Evolutionary conservation across 2,329 filamentous ascomycete species (phyloP), one percentile per base, ranked within the genome.

Genomic region (Elsinoe perseae): DNA sequence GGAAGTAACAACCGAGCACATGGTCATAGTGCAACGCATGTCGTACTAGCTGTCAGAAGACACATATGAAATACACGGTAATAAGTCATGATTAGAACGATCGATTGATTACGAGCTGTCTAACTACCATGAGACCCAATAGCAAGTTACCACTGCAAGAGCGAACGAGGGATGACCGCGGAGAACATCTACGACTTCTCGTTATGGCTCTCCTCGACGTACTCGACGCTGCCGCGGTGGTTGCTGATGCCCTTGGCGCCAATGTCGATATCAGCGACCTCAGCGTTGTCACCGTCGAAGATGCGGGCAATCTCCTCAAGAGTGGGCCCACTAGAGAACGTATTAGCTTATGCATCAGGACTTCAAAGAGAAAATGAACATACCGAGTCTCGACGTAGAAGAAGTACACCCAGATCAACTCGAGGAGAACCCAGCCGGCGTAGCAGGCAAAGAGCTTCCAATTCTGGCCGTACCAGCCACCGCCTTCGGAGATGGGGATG

Each of bases 281-380:
- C 38, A n/a, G 72, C 72, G 36, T 67, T 67, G 8, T 75, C 70
- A 18, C 71, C 70, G 61, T 75, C 73, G 55, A 75, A 75, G 61
- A 71, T 67, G 62, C 70, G 73, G 50, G 72, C 73, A 56, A 75
- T 75, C 57, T 75, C 72, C 62, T 75, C 73, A 23, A 75, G 67
- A 38, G 73, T 68, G 5, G 71, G 73, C 62, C 73, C 72, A 50
- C 68, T 63, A 23, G 73, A n/a, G 4, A 9, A 12, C 18, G 8
- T 21, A 21, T 44, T 44, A 44, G 40, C 40, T 25, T 12, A 25
- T 6, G 20, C 4, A 20, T 44, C 21, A 10, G 14, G 9, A 14
- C 6, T 8, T 21, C 20, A 44, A 1, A 27, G 14, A n/a, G 20
- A 2, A 3, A 23, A 20, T 3, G 10, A 25, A 44, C 40, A 25